Percentiles rank a stretch among this genome's conserved stretches.
These are phyloP conservation scores for Zasmidium angulare DNA, from an alignment of 2,329 filamentous ascomycete species.

Conservation along the genomic window DNA sequence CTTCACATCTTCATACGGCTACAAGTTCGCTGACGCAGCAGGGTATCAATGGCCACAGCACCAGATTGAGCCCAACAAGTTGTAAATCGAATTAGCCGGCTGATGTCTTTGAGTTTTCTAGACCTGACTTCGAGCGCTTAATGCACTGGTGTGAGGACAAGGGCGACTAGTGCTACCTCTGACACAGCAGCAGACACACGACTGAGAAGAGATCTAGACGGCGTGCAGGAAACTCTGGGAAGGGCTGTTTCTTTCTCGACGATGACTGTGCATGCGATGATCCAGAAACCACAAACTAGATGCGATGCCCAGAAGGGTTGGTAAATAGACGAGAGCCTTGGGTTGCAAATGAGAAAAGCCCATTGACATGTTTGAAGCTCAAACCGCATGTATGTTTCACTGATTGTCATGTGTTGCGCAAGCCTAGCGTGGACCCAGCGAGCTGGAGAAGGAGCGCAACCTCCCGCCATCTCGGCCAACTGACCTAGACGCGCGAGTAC, in stretches of 20 bases:
- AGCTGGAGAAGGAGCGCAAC: too few species aligned
- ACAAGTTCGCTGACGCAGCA: conserved; percentile 96
- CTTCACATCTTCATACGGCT: conserved; percentile 96
- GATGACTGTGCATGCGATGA: conserved; percentile 1
- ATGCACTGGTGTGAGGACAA: background rate
- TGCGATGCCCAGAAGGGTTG: background rate
- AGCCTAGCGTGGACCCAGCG: too few species aligned
- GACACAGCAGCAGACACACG: conserved; percentile 5
- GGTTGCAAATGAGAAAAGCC: conserved; percentile 1
- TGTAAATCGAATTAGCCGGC: conserved; percentile 49
- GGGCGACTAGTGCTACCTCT: background rate
- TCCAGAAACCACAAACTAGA: conserved; percentile 2
- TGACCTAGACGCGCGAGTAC: too few species aligned
- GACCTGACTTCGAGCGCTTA: background rate
- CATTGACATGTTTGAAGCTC: background rate
- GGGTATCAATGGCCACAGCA: conserved; percentile 84
- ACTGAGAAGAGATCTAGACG: conserved; percentile 4
- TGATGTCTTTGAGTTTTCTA: background rate
- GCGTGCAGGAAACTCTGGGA: conserved; percentile 2
- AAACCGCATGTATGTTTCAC: too few species aligned
- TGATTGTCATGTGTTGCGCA: too few species aligned
- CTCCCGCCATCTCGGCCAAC: too few species aligned
- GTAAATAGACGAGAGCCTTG: conserved; percentile 6
- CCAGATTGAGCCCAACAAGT: conserved; percentile 73
- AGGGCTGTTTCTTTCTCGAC: background rate